Conservation (phyloP, 495 filamentous ascomycete genomes). For the Astrothelium macrocarpum region DNA sequence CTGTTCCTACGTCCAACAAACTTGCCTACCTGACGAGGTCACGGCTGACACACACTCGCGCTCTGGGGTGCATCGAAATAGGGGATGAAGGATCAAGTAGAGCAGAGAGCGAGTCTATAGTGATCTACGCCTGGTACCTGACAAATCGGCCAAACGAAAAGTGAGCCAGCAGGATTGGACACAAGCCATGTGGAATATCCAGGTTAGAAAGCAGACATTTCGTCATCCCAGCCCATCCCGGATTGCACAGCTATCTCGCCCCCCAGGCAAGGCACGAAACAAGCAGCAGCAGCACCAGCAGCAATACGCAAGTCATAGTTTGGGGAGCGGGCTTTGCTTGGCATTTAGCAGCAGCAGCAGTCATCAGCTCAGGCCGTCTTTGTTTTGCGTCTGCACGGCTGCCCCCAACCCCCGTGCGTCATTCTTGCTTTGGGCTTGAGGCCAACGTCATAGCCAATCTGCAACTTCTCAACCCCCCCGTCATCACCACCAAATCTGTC, state of each 20-base stretch:
- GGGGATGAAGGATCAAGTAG: background rate
- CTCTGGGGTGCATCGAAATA: background rate
- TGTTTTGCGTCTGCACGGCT: background rate
- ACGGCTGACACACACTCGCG: too few species aligned
- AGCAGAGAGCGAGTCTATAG: background rate
- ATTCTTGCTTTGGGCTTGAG: background rate
- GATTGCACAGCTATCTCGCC: too few species aligned
- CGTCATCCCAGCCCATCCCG: background rate
- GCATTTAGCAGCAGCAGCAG: too few species aligned
- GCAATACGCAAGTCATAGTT: background rate
- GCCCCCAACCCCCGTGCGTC: slow-evolving; percentile 2
- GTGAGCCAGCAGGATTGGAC: background rate
- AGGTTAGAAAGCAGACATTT: background rate
- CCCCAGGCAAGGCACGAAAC: background rate
- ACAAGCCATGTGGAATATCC: background rate
- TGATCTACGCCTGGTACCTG: background rate
- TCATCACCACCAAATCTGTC: background rate
- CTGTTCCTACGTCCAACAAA: too few species aligned
- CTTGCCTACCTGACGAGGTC: too few species aligned
- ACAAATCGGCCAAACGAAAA: background rate
- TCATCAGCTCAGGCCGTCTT: background rate
- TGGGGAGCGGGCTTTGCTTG: background rate
- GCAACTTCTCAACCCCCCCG: background rate
- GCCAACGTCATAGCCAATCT: slow-evolving; percentile 3
- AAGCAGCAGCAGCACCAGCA: background rate